Conservation (phyloP, 1,139 yeast species). For the Protomyces inundatus region DNA sequence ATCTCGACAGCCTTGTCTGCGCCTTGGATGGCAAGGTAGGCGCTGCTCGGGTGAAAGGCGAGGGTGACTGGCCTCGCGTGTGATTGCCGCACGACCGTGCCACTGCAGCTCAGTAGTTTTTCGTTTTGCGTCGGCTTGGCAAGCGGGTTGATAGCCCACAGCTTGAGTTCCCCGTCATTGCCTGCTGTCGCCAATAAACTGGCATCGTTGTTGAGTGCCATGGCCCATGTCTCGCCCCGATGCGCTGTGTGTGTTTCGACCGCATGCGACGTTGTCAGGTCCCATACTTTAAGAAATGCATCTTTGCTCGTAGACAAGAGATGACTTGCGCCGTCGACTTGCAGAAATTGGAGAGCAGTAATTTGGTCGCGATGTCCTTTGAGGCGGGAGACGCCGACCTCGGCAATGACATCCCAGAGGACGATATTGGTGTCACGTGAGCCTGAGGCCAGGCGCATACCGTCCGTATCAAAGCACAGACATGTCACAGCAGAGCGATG, state of each 20-base stretch:
- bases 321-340: conserved; percentile 40
- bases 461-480: conserved; percentile 66
- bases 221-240: conserved; percentile 86
- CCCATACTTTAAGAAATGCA: conserved; percentile 91
- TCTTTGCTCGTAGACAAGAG: conserved; percentile 76
- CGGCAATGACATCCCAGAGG: conserved; percentile 92
- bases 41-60: conserved; percentile 46
- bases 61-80: conserved; percentile 66
- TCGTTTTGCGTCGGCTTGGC: conserved; percentile 36
- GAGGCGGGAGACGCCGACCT: conserved; percentile 77
- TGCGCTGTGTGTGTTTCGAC: conserved; percentile 93
- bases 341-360: conserved; percentile 55
- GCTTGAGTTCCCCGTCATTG: conserved; percentile 71
- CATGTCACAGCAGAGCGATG: conserved; percentile 71
- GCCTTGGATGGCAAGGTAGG: conserved; percentile 64
- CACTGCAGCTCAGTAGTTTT: conserved; percentile 54
- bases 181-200: conserved; percentile 58
- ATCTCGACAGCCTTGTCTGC: conserved; percentile 77
- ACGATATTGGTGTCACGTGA: conserved; percentile 77
- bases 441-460: conserved; percentile 82
- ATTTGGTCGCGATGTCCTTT: conserved; percentile 87
- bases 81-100: conserved; percentile 70
- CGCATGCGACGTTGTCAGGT: conserved; percentile 79
- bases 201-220: conserved; percentile 46
- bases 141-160: conserved; percentile 64